Evolutionary conservation across 805 yeast species (phyloP), one percentile per base, ranked within the genome.

Genomic region (Kockiozyma suomiensis): DNA sequence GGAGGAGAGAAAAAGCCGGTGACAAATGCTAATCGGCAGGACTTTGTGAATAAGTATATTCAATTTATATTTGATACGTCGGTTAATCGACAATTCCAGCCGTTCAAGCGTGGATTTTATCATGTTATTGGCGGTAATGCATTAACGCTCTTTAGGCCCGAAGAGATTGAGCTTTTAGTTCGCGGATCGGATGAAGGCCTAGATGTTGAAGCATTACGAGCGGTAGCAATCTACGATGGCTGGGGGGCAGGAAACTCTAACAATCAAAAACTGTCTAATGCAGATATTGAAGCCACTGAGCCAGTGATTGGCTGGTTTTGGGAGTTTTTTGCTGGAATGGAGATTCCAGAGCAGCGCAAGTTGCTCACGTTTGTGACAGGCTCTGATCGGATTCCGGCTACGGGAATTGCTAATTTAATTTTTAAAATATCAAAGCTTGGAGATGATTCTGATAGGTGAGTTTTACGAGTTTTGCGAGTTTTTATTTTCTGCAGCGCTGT

Each of bases 311-410:
- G 68, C 25, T 94, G 98, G 98, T 90, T 93, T 70, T 93, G 99
- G 98, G 85, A 86, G 17, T 83, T 84, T 70, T 80, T 89, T 66
- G 76, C 76, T n/a, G 68, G 74, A 10, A 71, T 85, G 54, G 69
- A 74, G 1, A 74, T 74, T 37, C 68, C 59, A 3, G 77, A 80
- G 32, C 96, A 88, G 66, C 83, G 84, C 64, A 82, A 81, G 66
- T 75, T 93, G 46, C 74, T 93, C 40, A 77, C 80, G 19, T 93
- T 93, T 72, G 85, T 92, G 1, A 92, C 97, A 0, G 97, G 98
- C 0, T 86, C 96, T 0, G 97, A 90, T 69, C 77, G 97, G 47
- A 79, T 94, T 6, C 98, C 99, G 0, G 96, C 97, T 0, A 89
- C 97, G 0, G 99, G 99, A 0, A 79, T 90, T 30, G 85, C 88